These are phyloP conservation scores for Desmodesmus armatus DNA, from an alignment of 139 green algal species.

Conservation along the genomic window DNA sequence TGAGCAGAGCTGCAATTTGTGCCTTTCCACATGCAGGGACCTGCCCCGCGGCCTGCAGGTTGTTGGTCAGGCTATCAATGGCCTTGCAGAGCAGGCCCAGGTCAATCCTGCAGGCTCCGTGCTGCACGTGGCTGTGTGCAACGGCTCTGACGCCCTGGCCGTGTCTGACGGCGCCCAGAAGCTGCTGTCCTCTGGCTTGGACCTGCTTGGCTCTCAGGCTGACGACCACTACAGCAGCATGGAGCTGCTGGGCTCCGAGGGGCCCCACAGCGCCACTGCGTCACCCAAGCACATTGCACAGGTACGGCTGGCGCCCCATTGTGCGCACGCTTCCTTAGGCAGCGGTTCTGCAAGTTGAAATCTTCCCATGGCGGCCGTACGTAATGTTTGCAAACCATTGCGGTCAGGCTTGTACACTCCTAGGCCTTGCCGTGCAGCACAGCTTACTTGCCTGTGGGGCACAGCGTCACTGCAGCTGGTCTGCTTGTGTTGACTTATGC, in stretches of 20 bases:
- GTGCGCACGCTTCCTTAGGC: too few species aligned
- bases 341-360: too few species aligned
- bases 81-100: constrained; percentile 41
- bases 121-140: constrained; percentile 72
- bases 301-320: too few species aligned
- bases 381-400: too few species aligned
- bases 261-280: neutral
- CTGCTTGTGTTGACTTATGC: too few species aligned
- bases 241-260: constrained; percentile 42
- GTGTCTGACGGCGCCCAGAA: constrained; percentile 7
- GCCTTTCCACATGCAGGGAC: too few species aligned
- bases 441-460: too few species aligned
- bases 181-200: constrained; percentile 16
- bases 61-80: neutral
- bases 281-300: neutral
- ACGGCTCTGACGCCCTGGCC: constrained; percentile 34
- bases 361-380: too few species aligned
- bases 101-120: constrained; percentile 38
- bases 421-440: too few species aligned
- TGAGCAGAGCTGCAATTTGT: too few species aligned
- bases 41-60: constrained; percentile 16
- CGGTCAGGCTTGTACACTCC: too few species aligned
- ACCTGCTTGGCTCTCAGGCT: constrained; percentile 20
- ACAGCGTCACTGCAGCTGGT: too few species aligned
- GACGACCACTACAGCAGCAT: constrained; percentile 36